Base-by-base conservation (phyloP, 495 filamentous ascomycete genomes). In the Neurospora sp. region DNA sequence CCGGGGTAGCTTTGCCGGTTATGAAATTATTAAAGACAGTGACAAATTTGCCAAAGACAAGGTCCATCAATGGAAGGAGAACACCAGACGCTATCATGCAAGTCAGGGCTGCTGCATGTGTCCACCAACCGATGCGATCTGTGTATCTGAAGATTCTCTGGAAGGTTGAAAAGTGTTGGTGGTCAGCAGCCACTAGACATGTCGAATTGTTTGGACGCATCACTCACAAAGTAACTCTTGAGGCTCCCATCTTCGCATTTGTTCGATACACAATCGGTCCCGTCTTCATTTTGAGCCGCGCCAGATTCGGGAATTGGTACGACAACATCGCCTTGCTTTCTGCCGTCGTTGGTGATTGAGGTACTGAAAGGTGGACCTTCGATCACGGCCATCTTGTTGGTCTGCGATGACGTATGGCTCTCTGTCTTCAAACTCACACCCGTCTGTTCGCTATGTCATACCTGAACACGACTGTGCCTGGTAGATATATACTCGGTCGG, bases 31-130 rank as follows among this genome's bases (percentile, higher is more conserved):
- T 79, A 72, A 80, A 80, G 36, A 78, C 70, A 42, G 77, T 80
- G 69, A 80, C 77, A 11, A 79, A 75, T n/a, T 72, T 72, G 66
- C 81, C 81, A 72, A 82, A 78, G 6, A 83, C 75, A 24, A 83
- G 10, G 9, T 80, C 77, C 82, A 83, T 83, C 71, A 83, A 34
- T 1, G 82, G 82, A 4, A 83, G 74, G 2, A 79, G 70, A 2
- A 75, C 74, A 19, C 82, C 82, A 5, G 82, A 70, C 10, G 70
- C 80, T 31, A 84, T 78, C 69, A 76, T 74, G 71, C 71, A 72
- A 24, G 74, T 5, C 4, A 78, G 10, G 31, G 76, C 71, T 0
- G 73, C 59, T 13, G 43, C 70, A 69, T 76, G 76, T 39, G 74
- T 66, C 24, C 31, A 40, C 76, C 76, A 78, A 19, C 73, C 74